Conservation (phyloP, 2,329 filamentous ascomycete species). For the Pseudonectria buxi region DNA sequence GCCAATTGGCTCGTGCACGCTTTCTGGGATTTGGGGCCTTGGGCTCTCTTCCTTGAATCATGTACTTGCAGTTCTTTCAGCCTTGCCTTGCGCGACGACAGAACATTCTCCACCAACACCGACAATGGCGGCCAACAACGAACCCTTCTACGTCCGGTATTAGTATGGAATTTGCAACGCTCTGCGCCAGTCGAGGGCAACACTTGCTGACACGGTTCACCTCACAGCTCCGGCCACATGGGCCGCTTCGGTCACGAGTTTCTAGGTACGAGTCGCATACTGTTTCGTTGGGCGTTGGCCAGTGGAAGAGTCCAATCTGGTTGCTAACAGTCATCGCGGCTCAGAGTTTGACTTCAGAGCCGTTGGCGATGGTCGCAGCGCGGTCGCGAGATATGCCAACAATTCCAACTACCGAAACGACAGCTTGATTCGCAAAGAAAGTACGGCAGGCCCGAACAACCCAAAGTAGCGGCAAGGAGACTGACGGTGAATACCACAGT, state of each 20-base stretch:
- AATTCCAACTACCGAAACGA: constrained; percentile 99
- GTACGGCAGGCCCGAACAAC: constrained; percentile 47
- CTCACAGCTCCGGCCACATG: constrained; percentile 85
- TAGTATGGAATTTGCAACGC: constrained; percentile 59
- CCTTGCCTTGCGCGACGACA: constrained; percentile 1
- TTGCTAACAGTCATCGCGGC: not conserved
- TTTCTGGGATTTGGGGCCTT: too few species aligned
- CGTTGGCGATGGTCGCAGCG: constrained; percentile 85
- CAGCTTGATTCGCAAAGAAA: constrained; percentile 98
- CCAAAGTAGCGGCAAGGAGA: not conserved
- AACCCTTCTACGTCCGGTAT: constrained; percentile 93
- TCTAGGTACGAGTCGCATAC: constrained; percentile 54
- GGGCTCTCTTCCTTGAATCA: too few species aligned
- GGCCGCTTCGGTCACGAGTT: constrained; percentile 98
- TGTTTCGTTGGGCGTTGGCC: not conserved
- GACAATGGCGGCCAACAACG: constrained; percentile 60
- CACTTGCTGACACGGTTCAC: too few species aligned
- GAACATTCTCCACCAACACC: constrained; percentile 10
- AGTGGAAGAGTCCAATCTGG: not conserved
- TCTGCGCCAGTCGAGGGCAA: too few species aligned
- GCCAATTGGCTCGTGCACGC: too few species aligned
- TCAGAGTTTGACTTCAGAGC: constrained; percentile 94
- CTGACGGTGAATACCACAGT: constrained; percentile 49
- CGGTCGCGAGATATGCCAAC: constrained; percentile 93
- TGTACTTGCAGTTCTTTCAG: too few species aligned